These are phyloP conservation scores for Streptanthus diversifolius DNA, from an alignment of 345 rosid species.

Conservation along the genomic window DNA sequence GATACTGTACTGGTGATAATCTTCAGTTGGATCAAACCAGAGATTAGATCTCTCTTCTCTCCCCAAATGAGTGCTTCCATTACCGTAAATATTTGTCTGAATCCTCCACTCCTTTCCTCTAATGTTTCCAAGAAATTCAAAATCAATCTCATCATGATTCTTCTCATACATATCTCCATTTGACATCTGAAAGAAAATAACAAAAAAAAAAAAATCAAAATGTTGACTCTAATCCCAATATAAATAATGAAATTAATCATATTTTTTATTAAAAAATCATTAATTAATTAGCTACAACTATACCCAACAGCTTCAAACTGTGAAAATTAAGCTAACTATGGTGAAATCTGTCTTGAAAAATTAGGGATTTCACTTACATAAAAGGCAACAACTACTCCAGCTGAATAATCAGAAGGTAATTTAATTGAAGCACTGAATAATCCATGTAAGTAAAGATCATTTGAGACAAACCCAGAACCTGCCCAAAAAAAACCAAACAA, in stretches of 20 bases:
- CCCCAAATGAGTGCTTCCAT: constrained; percentile 85
- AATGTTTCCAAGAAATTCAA: constrained; percentile 95
- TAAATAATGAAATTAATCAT: not conserved
- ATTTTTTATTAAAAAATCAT: not conserved
- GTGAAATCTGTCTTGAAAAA: not conserved
- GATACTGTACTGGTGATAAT: constrained; percentile 84
- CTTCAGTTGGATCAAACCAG: constrained; percentile 98
- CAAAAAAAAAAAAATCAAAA: not conserved
- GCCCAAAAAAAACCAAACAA: constrained; percentile 20
- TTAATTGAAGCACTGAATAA: constrained; percentile 91
- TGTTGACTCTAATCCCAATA: not conserved
- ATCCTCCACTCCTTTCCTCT: constrained; percentile 99
- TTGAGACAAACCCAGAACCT: constrained; percentile 98
- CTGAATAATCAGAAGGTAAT: constrained; percentile 94
- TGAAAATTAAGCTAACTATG: not conserved
- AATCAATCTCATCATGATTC: constrained; percentile 97
- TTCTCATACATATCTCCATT: constrained; percentile 90
- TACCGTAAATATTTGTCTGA: constrained; percentile 92
- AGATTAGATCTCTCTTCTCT: constrained; percentile 94
- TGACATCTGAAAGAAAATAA: constrained; percentile 60
- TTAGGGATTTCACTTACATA: constrained; percentile 54
- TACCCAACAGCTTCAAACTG: not conserved
- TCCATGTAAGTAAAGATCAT: constrained; percentile 89
- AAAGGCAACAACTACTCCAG: constrained; percentile 97
- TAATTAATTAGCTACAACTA: not conserved